These are phyloP conservation scores for Platismatia glauca DNA, from an alignment of 495 filamentous ascomycete species.

Conservation along the genomic window DNA sequence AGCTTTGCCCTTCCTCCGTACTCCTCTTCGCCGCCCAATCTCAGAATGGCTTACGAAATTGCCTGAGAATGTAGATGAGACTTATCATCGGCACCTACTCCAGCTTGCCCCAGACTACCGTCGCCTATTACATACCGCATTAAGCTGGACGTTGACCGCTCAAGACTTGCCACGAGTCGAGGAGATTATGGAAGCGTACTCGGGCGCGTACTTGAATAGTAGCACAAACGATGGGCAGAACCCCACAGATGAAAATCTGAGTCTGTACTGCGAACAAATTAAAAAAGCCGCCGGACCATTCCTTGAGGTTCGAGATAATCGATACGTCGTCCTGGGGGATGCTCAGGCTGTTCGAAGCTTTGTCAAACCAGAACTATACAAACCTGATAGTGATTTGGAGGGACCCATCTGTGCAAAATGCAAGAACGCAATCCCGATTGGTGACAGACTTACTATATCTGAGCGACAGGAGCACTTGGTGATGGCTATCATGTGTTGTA, in stretches of 20 bases:
- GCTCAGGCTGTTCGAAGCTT: too few species aligned
- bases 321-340: neutral
- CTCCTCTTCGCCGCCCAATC: conserved; percentile 11
- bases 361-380: neutral
- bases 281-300: conserved; percentile 13
- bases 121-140: conserved; percentile 3
- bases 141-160: conserved; percentile 7
- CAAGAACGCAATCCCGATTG: too few species aligned
- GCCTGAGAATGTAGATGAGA: conserved; percentile 14
- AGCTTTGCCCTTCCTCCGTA: conserved; percentile 11
- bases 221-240: conserved; percentile 6
- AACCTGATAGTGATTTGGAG: too few species aligned
- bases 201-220: conserved; percentile 7
- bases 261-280: conserved; percentile 12
- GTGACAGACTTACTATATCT: too few species aligned
- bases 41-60: conserved; percentile 4
- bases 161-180: conserved; percentile 4
- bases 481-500: too few species aligned
- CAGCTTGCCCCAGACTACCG: conserved; percentile 12
- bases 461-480: too few species aligned
- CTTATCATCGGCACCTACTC: conserved; percentile 13
- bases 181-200: conserved; percentile 15
- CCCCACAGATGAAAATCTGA: neutral
- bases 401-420: too few species aligned
- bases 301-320: conserved; percentile 8